Conservation (phyloP, 768 basidiomycete genomes). For the Phlebiopsis gigantea region DNA sequence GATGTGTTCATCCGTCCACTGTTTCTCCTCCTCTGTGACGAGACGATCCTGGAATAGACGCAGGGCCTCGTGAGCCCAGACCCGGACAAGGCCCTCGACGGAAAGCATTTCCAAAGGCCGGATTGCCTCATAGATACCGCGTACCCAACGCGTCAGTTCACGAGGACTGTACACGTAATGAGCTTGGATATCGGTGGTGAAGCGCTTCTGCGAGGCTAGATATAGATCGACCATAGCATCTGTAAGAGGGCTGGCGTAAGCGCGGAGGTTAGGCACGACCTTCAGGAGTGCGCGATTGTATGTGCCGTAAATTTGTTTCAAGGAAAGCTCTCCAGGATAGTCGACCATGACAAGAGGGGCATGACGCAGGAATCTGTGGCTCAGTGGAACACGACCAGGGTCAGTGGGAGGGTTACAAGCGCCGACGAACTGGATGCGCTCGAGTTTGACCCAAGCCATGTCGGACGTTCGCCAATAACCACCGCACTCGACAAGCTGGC, state of each 20-base stretch:
- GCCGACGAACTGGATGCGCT: conserved; percentile 99
- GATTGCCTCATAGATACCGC: conserved; percentile 96
- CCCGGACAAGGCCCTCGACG: conserved; percentile 90
- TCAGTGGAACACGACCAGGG: conserved; percentile 97
- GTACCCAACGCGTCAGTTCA: conserved; percentile 95
- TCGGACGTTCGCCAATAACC: conserved; percentile 95
- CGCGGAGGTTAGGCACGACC: conserved; percentile 88
- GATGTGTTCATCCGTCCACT: conserved; percentile 93
- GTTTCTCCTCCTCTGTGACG: conserved; percentile 86
- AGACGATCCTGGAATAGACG: conserved; percentile 97
- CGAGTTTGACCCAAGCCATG: conserved; percentile 95
- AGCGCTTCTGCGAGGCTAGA: conserved; percentile 86
- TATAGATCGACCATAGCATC: conserved; percentile 98
- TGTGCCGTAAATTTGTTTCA: conserved; percentile 98
- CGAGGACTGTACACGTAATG: conserved; percentile 99
- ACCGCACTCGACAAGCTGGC: conserved; percentile 90
- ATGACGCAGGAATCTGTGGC: conserved; percentile 94
- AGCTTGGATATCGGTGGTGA: conserved; percentile 95
- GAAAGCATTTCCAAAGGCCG: conserved; percentile 89
- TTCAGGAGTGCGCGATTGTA: conserved; percentile 96
- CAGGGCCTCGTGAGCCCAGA: conserved; percentile 97
- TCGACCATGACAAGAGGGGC: conserved; percentile 99
- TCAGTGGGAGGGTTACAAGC: conserved; percentile 99
- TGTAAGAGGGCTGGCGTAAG: conserved; percentile 91
- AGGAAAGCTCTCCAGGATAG: conserved; percentile 93